Percentiles rank a stretch among this genome's conserved stretches.
These are phyloP conservation scores for Coprinopsis strossmayeri DNA, from an alignment of 768 basidiomycete genomes.

Conservation along the genomic window DNA sequence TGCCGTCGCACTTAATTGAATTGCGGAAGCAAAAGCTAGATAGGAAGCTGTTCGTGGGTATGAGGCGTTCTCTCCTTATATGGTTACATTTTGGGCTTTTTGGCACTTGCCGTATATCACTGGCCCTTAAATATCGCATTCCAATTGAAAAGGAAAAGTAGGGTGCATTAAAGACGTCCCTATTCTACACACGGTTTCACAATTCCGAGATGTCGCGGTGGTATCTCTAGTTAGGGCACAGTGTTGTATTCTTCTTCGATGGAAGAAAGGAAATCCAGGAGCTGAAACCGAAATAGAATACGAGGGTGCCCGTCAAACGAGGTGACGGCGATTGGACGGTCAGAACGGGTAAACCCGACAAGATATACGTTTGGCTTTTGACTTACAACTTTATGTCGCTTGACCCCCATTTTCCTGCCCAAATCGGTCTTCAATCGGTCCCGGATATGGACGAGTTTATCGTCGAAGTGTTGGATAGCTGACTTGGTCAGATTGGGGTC, in stretches of 20 bases:
- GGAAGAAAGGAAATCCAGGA: slow-evolving; percentile 55
- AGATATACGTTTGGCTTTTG: no score
- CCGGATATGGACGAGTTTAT: slow-evolving; percentile 74
- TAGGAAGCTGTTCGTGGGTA: no score
- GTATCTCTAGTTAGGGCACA: neutral
- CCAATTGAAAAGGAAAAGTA: no score
- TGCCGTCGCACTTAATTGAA: no score
- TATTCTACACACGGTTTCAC: neutral
- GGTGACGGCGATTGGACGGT: no score
- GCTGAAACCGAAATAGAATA: slow-evolving; percentile 28
- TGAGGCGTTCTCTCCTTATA: no score
- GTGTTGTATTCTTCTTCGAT: slow-evolving; percentile 47
- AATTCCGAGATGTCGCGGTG: neutral
- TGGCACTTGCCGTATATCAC: no score
- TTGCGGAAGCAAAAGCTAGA: no score
- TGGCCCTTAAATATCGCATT: no score
- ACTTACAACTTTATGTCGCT: slow-evolving; percentile 62
- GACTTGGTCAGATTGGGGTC: slow-evolving; percentile 39
- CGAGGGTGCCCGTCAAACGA: neutral
- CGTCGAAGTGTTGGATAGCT: slow-evolving; percentile 79
- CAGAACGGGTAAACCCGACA: no score
- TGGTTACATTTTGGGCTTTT: no score
- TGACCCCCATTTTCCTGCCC: slow-evolving; percentile 62
- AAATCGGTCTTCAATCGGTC: slow-evolving; percentile 71
- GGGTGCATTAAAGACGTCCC: no score